Conservation (phyloP, 495 filamentous ascomycete species). For the Neurospora hispaniola region DNA sequence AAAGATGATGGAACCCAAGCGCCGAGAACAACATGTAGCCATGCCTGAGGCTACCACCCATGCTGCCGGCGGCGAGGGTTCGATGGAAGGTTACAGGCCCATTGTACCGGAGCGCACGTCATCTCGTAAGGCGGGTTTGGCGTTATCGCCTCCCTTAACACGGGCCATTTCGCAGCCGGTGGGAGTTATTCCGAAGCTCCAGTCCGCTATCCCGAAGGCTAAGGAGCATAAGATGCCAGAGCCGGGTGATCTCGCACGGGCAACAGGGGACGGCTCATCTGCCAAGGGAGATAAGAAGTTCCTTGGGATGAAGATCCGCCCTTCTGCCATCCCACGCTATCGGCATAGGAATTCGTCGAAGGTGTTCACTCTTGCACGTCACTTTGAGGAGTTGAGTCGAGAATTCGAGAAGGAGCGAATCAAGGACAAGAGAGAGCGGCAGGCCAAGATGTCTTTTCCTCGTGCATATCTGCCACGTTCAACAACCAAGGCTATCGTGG, state of each 20-base stretch:
- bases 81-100: slow-evolving; percentile 6
- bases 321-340: slow-evolving; percentile 84
- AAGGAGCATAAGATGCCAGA: slow-evolving; percentile 27
- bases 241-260: slow-evolving; percentile 20
- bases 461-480: slow-evolving; percentile 74
- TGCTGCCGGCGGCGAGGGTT: slow-evolving; percentile 5
- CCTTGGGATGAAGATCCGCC: slow-evolving; percentile 50
- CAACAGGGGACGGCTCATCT: slow-evolving; percentile 15
- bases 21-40: slow-evolving; percentile 29
- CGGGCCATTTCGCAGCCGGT: slow-evolving; percentile 64
- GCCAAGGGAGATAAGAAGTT: slow-evolving; percentile 60
- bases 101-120: slow-evolving; percentile 26
- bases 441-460: slow-evolving; percentile 67
- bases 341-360: slow-evolving; percentile 59
- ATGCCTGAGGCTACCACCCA: slow-evolving; percentile 17
- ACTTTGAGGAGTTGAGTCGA: slow-evolving; percentile 91
- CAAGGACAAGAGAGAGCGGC: slow-evolving; percentile 70
- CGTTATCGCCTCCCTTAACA: slow-evolving; percentile 53
- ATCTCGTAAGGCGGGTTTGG: slow-evolving; percentile 29
- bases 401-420: slow-evolving; percentile 95
- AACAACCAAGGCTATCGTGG: slow-evolving; percentile 90
- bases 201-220: slow-evolving; percentile 22
- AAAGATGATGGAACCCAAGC: slow-evolving; percentile 42
- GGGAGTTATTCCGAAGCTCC: slow-evolving; percentile 21
- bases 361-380: slow-evolving; percentile 80